phyloP scores from a whole-genome alignment of 805 yeast genomes.

The Huiozyma sinensis region DNA sequence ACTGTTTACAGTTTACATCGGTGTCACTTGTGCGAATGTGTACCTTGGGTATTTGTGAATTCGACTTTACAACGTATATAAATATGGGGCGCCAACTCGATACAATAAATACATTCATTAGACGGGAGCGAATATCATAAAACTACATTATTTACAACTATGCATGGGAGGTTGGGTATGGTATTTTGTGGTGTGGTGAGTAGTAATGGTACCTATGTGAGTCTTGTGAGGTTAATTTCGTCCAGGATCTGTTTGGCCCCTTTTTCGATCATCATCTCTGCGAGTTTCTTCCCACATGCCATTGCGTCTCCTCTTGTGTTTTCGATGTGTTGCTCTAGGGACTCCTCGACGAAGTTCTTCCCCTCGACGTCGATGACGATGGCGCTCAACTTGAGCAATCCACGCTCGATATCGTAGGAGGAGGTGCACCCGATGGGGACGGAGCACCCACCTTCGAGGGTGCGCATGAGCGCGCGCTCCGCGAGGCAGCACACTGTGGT shows the following conservation, averaged over 20 bases:
- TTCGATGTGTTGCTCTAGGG: conserved; percentile 13
- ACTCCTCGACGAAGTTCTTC: conserved; percentile 49
- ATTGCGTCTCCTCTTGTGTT: conserved; percentile 52
- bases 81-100: not conserved
- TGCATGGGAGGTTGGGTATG: too few species aligned
- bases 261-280: conserved; percentile 48
- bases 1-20: conserved; percentile 8
- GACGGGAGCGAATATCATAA: not conserved
- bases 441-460: conserved; percentile 94
- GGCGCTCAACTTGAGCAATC: conserved; percentile 46
- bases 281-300: conserved; percentile 58
- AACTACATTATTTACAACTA: not conserved
- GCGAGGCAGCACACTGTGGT: conserved; percentile 73
- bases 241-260: conserved; percentile 85
- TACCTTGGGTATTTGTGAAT: not conserved
- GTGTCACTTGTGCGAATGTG: not conserved
- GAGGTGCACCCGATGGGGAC: conserved; percentile 91
- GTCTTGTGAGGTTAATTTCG: conserved; percentile 46
- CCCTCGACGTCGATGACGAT: conserved; percentile 86
- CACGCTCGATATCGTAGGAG: conserved; percentile 36
- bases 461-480: conserved; percentile 77
- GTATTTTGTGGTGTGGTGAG: too few species aligned
- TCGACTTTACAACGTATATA: not conserved
- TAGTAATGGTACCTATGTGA: too few species aligned
- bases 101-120: not conserved